Evolutionary conservation across 108 stramenopile genomes (phyloP), one percentile per base, ranked within the genome.

Genomic region (Stephanodiscus triporus): DNA sequence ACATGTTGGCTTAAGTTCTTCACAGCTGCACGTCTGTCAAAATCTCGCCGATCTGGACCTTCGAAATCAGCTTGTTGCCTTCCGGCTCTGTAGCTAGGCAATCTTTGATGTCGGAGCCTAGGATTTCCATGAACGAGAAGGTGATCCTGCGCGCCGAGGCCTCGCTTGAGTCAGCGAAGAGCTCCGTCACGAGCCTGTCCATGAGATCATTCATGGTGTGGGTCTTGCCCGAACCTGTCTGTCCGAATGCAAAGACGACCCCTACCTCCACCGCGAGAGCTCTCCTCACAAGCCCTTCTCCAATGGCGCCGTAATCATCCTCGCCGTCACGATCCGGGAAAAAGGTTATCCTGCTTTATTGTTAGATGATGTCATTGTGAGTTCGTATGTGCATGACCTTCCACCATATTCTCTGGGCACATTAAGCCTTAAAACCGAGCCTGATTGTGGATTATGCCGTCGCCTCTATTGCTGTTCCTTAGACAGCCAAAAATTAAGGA

Each of bases 191-290:
- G 27, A 92, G 70, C 92, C 93, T 94, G 2, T 86, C 81, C 24
- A 91, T 93, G 55, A 78, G 78, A 27, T 95, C 97, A 51, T 89
- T 89, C 97, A 98, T 98, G 16, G 97, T 97, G 85, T 94, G 94
- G 5, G 98, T n/a, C n/a, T n/a, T n/a, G n/a, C n/a, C n/a, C n/a
- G n/a, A n/a, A n/a, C n/a, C n/a, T n/a, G n/a, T n/a, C 51, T 97
- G 97, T 4, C 97, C 97, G 63, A 96, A 97, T 55, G 89, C 88
- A 72, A 98, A 97, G 22, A 98, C 73, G 56, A 94, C 96, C 24
- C 96, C 96, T 47, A 97, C 84, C 80, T 94, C n/a, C n/a, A n/a
- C n/a, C n/a, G n/a, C n/a, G n/a, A n/a, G n/a, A n/a, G n/a, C n/a
- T n/a, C n/a, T n/a, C n/a, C n/a, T n/a, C n/a, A n/a, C n/a, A n/a